A percentile compares a stretch with the other conserved stretches of the same genome.
phyloP scores from a whole-genome alignment of 257 asterid species.

The Hygrophila difformis region DNA sequence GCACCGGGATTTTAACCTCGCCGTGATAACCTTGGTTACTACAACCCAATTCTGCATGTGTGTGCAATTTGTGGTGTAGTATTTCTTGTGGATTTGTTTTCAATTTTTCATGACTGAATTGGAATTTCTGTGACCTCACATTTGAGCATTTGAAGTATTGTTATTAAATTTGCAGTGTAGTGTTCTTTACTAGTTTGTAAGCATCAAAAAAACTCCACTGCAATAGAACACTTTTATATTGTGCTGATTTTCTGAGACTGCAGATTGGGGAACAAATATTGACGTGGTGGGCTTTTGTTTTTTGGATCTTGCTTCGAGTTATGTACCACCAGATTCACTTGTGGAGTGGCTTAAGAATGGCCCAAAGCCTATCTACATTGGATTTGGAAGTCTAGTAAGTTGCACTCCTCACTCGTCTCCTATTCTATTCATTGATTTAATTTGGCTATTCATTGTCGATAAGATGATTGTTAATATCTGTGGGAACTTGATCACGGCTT shows the following conservation, averaged over 20 bases:
- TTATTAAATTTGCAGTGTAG: no score
- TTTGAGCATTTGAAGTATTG: no score
- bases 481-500: neutral
- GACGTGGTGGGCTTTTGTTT: conserved; percentile 95
- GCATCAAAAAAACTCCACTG: neutral
- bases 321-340: conserved; percentile 65
- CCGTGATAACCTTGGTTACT: no score
- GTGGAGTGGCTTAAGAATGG: conserved; percentile 72
- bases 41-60: no score
- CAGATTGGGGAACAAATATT: conserved; percentile 92
- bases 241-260: conserved; percentile 17
- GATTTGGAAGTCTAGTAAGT: conserved; percentile 97
- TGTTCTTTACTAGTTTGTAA: no score
- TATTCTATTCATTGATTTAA: neutral
- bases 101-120: no score
- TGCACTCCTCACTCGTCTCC: neutral
- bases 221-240: neutral
- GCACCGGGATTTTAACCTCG: no score
- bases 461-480: neutral
- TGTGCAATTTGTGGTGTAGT: no score
- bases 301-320: conserved; percentile 84
- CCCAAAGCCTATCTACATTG: conserved; percentile 72
- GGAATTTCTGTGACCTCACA: no score
- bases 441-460: neutral
- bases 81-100: no score